These are phyloP conservation scores for Candida wancherniae DNA, from an alignment of 805 yeast genomes.

Conservation along the genomic window DNA sequence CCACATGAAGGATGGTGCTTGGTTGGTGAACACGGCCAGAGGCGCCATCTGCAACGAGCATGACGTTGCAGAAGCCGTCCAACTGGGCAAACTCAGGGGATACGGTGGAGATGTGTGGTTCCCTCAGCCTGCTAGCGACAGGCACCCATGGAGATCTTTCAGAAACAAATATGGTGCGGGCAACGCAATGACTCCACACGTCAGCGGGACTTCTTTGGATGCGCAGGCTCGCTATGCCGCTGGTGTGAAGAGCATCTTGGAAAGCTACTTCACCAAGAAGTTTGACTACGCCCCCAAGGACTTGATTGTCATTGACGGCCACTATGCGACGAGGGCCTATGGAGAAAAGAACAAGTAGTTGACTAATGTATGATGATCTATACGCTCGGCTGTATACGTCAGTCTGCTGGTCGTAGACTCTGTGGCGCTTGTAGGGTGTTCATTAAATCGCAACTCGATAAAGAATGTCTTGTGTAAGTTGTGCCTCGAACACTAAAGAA, in stretches of 20 bases:
- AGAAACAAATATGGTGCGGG: constrained; percentile 58
- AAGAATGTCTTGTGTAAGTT: constrained; percentile 1
- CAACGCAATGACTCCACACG: constrained; percentile 82
- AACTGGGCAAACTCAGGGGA: constrained; percentile 65
- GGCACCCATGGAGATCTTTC: constrained; percentile 76
- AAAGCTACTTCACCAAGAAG: constrained; percentile 57
- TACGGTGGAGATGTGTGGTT: constrained; percentile 86
- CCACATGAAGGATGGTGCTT: constrained; percentile 68
- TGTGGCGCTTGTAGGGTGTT: not conserved
- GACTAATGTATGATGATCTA: too few relatives aligned
- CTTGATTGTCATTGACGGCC: constrained; percentile 64
- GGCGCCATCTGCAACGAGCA: constrained; percentile 73
- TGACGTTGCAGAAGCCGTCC: constrained; percentile 71
- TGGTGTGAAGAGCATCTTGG: constrained; percentile 64
- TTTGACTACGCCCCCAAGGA: constrained; percentile 72
- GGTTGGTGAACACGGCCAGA: constrained; percentile 75
- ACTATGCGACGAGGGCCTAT: constrained; percentile 69
- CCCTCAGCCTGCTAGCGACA: constrained; percentile 77
- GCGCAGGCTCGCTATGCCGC: constrained; percentile 72
- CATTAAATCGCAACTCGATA: not conserved
- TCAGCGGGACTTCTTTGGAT: constrained; percentile 74
- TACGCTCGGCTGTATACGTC: too few relatives aligned
- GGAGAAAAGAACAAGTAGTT: constrained; percentile 40
- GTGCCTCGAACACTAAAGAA: too few relatives aligned
- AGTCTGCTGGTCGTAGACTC: not conserved